These are phyloP conservation scores for Coccomyxa sp. DNA, from an alignment of 139 green algal species.

Conservation along the genomic window DNA sequence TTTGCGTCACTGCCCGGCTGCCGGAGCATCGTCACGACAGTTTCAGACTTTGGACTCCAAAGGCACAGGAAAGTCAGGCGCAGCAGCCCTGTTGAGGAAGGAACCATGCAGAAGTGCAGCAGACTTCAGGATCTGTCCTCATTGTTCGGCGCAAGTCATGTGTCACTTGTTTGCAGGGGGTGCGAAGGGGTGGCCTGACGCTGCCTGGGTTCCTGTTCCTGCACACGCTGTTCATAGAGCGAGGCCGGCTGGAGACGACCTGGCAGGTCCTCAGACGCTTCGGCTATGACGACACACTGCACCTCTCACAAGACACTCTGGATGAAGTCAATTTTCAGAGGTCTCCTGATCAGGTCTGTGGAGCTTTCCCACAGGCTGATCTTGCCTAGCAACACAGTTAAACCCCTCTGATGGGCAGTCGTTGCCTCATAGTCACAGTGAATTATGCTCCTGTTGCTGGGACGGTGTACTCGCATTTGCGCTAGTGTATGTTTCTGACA, in stretches of 20 bases:
- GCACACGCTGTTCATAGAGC: slow-evolving; percentile 93
- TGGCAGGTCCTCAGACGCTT: slow-evolving; percentile 85
- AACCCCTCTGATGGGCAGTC: not conserved
- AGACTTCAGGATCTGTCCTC: not conserved
- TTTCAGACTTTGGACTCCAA: too few relatives aligned
- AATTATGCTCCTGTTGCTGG: not conserved
- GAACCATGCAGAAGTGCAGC: not conserved
- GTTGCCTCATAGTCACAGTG: not conserved
- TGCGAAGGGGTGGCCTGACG: slow-evolving; percentile 66
- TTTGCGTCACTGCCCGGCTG: too few relatives aligned
- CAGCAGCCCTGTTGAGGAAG: not conserved
- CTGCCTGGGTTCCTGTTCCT: slow-evolving; percentile 92
- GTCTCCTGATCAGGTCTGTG: slow-evolving; percentile 28
- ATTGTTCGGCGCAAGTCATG: not conserved
- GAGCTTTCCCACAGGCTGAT: not conserved
- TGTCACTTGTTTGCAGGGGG: slow-evolving; percentile 16
- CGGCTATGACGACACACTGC: slow-evolving; percentile 73
- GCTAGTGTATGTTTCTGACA: not conserved
- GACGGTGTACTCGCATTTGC: not conserved
- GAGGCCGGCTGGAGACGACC: slow-evolving; percentile 83
- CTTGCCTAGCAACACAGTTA: not conserved
- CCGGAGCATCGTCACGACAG: too few relatives aligned
- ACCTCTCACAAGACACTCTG: slow-evolving; percentile 51
- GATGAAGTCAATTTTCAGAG: slow-evolving; percentile 34
- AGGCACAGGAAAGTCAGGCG: too few relatives aligned